Conservation (phyloP, 2,329 filamentous ascomycete genomes). For the Fusarium duplospermum region DNA sequence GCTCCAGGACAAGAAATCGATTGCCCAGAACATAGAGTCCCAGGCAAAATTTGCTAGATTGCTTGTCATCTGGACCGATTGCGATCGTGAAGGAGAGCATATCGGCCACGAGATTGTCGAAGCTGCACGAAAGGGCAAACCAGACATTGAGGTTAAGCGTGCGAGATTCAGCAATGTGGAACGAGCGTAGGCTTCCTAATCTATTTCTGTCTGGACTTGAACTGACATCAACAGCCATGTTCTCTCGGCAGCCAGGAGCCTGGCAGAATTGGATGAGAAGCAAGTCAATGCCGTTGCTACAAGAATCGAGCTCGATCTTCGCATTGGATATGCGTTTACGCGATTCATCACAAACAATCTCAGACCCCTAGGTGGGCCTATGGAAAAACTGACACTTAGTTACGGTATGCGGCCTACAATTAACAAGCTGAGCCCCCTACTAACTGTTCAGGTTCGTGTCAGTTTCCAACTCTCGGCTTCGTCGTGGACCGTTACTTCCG, state of each 20-base stretch:
- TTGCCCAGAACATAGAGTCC: slow-evolving; percentile 86
- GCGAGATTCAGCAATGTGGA: slow-evolving; percentile 98
- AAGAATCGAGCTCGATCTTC: slow-evolving; percentile 90
- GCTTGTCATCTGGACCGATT: slow-evolving; percentile 98
- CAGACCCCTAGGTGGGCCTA: slow-evolving; percentile 74
- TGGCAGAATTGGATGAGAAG: slow-evolving; percentile 82
- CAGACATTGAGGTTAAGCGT: slow-evolving; percentile 80
- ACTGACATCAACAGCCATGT: slow-evolving; percentile 73
- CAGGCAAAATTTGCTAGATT: slow-evolving; percentile 79
- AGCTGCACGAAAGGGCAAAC: slow-evolving; percentile 80
- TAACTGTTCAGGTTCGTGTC: slow-evolving; percentile 77
- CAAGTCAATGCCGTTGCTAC: slow-evolving; percentile 90
- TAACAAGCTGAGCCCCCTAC: neutral
- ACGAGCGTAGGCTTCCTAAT: slow-evolving; percentile 70
- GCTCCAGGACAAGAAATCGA: slow-evolving; percentile 76
- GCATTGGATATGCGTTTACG: slow-evolving; percentile 93
- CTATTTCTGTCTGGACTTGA: too few relatives aligned
- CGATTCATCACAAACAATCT: slow-evolving; percentile 85
- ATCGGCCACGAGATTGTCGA: slow-evolving; percentile 92
- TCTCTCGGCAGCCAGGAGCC: slow-evolving; percentile 80
- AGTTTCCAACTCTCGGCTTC: slow-evolving; percentile 96
- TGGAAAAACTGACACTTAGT: slow-evolving; percentile 77
- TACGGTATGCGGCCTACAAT: slow-evolving; percentile 69
- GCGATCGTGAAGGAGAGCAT: slow-evolving; percentile 96
- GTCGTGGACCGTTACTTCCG: slow-evolving; percentile 96